These are phyloP conservation scores for Xerocomus minutiporus DNA, from an alignment of 1,284 basidiomycete species.

Conservation along the genomic window DNA sequence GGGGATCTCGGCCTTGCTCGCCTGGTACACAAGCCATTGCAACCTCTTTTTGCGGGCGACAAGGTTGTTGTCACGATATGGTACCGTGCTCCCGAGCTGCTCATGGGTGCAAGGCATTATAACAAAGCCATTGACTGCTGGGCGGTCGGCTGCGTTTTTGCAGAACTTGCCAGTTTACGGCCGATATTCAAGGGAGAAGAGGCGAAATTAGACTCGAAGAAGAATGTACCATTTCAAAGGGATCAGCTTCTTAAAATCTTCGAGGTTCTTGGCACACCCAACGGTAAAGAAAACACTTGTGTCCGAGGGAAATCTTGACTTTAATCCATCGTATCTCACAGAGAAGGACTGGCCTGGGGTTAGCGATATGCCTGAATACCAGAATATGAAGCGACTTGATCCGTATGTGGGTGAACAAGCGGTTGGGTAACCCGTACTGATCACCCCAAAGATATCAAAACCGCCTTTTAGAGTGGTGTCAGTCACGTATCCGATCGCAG, in stretches of 20 bases:
- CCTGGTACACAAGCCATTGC: constrained; percentile 79
- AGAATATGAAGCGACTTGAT: constrained; percentile 78
- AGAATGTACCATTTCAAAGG: constrained; percentile 90
- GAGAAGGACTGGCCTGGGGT: constrained; percentile 87
- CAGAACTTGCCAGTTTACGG: constrained; percentile 86
- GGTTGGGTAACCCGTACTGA: not conserved
- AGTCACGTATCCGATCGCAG: constrained; percentile 53
- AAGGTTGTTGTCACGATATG: constrained; percentile 99
- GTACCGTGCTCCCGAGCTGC: constrained; percentile 95
- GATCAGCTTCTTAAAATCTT: constrained; percentile 95
- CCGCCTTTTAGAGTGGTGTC: constrained; percentile 77
- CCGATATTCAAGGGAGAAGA: constrained; percentile 99
- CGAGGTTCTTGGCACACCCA: constrained; percentile 88
- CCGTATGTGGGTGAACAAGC: constrained; percentile 43
- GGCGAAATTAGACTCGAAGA: constrained; percentile 90
- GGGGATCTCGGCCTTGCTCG: constrained; percentile 95
- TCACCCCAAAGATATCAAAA: constrained; percentile 52
- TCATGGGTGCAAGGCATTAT: constrained; percentile 95
- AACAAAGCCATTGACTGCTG: constrained; percentile 94
- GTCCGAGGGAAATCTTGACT: not conserved
- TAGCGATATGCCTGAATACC: constrained; percentile 84
- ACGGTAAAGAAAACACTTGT: constrained; percentile 47
- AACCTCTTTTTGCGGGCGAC: constrained; percentile 84
- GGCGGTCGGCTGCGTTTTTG: constrained; percentile 97
- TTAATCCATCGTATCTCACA: constrained; percentile 22